Conservation (phyloP, 2,329 filamentous ascomycete species). For the Cercospora brassicicola region DNA sequence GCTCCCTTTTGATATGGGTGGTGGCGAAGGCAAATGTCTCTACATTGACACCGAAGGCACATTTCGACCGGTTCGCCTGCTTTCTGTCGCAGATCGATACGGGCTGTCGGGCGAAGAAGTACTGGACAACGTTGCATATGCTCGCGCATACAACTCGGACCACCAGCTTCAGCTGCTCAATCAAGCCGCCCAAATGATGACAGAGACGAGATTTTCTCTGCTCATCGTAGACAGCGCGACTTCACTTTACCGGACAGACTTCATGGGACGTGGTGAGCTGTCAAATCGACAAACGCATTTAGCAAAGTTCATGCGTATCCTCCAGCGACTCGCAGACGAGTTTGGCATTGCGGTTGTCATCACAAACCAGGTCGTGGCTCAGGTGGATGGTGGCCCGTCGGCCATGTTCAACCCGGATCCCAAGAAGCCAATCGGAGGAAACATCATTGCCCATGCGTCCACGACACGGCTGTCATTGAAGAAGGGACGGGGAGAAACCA, state of each 20-base stretch:
- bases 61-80: conserved; percentile 82
- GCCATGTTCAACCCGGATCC: conserved; percentile 99
- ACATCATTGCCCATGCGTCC: conserved; percentile 97
- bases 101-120: conserved; percentile 96
- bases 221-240: conserved; percentile 96
- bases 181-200: conserved; percentile 98
- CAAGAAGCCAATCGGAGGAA: conserved; percentile 98
- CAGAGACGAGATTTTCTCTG: conserved; percentile 93
- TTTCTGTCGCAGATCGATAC: conserved; percentile 91
- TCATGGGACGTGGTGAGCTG: conserved; percentile 91
- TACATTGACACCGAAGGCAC: conserved; percentile 99
- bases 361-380: conserved; percentile 97
- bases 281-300: conserved; percentile 89
- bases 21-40: conserved; percentile 94
- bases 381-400: conserved; percentile 92
- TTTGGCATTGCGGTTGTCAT: conserved; percentile 98
- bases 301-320: conserved; percentile 82
- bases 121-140: conserved; percentile 96
- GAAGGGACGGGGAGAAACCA: conserved; percentile 91
- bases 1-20: conserved; percentile 97
- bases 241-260: conserved; percentile 92
- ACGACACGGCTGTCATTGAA: conserved; percentile 93
- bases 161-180: conserved; percentile 94
- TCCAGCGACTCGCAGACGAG: conserved; percentile 73
- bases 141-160: conserved; percentile 96